Conservation (phyloP, 208 protist species). For the Trypanosoma boissoni region DNA sequence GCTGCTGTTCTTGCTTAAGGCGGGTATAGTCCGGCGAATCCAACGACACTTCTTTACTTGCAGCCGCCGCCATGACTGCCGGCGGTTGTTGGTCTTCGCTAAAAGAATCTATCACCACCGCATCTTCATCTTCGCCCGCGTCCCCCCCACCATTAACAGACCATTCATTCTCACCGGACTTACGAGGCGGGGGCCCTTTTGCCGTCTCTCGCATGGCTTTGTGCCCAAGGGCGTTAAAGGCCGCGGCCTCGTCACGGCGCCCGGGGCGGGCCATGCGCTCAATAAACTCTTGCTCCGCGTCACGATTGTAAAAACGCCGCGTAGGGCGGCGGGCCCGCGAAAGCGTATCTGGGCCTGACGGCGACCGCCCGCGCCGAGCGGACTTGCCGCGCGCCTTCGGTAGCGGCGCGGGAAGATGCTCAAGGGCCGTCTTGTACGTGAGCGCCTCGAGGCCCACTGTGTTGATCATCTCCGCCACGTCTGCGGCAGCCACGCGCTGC, state of each 20-base stretch:
- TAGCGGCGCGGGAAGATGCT: slow-evolving; percentile 7
- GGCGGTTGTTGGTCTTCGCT: slow-evolving; percentile 7
- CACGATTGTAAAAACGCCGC: slow-evolving; percentile 12
- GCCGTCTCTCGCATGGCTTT: no score
- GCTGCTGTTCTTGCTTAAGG: no score
- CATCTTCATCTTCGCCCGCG: not conserved
- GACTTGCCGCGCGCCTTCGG: not conserved
- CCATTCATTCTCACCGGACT: no score
- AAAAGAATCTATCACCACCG: slow-evolving; percentile 18
- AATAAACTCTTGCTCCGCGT: slow-evolving; percentile 14
- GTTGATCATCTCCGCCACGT: slow-evolving; percentile 82
- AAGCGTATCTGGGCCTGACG: no score
- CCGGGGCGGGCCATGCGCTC: slow-evolving; percentile 13
- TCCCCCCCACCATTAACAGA: not conserved
- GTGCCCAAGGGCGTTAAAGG: not conserved
- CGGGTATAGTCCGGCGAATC: no score
- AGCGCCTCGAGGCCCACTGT: slow-evolving; percentile 73
- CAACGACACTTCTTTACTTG: not conserved
- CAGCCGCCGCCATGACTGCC: not conserved
- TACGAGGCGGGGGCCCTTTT: no score
- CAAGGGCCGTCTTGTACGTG: slow-evolving; percentile 44
- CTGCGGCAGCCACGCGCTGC: slow-evolving; percentile 76
- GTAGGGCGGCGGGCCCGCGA: no score
- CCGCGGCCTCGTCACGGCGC: not conserved
- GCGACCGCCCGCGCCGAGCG: no score